phyloP scores from a whole-genome alignment of 2,329 filamentous ascomycete genomes.

The Talaromyces sp. region DNA sequence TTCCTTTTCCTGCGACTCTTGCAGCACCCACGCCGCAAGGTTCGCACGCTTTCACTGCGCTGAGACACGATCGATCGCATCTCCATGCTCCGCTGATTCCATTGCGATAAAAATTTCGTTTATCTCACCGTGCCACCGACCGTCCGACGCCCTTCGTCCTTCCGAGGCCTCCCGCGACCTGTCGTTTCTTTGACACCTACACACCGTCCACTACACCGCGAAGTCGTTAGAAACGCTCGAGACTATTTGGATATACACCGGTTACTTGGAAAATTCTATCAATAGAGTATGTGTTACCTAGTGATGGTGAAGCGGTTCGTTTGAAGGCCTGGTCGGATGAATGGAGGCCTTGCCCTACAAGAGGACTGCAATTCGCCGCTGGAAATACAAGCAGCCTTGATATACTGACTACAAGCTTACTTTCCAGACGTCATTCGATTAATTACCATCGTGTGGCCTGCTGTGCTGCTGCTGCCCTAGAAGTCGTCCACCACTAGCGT shows the following conservation, averaged over 20 bases:
- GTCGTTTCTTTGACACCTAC: slow-evolving; percentile 6
- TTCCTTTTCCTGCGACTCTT: slow-evolving; percentile 15
- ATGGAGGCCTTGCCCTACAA: slow-evolving; percentile 1
- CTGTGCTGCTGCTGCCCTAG: background rate
- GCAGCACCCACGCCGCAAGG: slow-evolving; percentile 6
- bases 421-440: background rate
- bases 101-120: slow-evolving; percentile 6
- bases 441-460: background rate
- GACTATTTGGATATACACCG: background rate
- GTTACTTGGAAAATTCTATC: background rate
- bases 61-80: background rate
- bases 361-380: background rate
- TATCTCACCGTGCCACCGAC: background rate
- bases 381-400: background rate
- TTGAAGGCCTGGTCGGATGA: background rate
- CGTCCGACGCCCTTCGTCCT: slow-evolving; percentile 13
- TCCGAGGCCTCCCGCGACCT: slow-evolving; percentile 17
- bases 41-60: background rate
- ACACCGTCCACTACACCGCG: background rate
- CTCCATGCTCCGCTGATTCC: background rate
- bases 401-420: slow-evolving; percentile 1
- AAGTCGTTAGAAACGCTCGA: background rate
- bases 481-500: background rate
- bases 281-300: slow-evolving; percentile 7
- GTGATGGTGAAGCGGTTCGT: background rate